Percentiles rank a stretch among this genome's conserved stretches.
phyloP scores from a whole-genome alignment of 2,329 filamentous ascomycete species.

The Clathrospora elynae region DNA sequence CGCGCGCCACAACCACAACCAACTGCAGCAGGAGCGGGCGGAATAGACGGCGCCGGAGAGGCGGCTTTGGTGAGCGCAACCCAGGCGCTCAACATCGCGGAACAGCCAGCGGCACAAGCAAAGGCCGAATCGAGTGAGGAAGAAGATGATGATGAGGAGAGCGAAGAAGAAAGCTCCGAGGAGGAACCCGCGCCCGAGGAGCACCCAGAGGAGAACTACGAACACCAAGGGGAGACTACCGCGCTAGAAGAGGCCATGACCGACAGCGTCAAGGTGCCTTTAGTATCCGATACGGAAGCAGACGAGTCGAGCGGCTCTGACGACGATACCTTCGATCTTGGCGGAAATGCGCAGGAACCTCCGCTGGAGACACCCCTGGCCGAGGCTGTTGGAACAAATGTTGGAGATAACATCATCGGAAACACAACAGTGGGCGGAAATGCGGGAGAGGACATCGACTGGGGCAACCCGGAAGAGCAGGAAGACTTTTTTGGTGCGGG shows the following conservation, averaged over 20 bases:
- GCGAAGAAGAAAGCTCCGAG: constrained; percentile 37
- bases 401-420: constrained; percentile 40
- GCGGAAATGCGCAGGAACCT: constrained; percentile 30
- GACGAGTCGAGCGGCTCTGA: constrained; percentile 42
- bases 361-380: constrained; percentile 29
- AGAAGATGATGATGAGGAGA: constrained; percentile 36
- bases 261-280: constrained; percentile 49
- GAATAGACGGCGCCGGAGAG: constrained; percentile 13
- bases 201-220: constrained; percentile 48
- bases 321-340: constrained; percentile 40
- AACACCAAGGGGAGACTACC: constrained; percentile 54
- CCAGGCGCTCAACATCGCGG: constrained; percentile 24
- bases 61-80: constrained; percentile 23
- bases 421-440: constrained; percentile 39
- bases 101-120: constrained; percentile 1
- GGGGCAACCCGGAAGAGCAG: constrained; percentile 42
- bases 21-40: constrained; percentile 7
- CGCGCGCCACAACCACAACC: constrained; percentile 21
- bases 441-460: constrained; percentile 40
- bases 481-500: constrained; percentile 38
- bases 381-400: constrained; percentile 39
- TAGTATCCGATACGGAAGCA: constrained; percentile 51
- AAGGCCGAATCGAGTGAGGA: constrained; percentile 18
- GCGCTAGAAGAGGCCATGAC: constrained; percentile 53
- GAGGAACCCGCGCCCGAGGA: constrained; percentile 20